Percentiles rank a stretch among this genome's conserved stretches.
Evolutionary conservation across 495 filamentous ascomycete species (phyloP).

Genomic region (Aspergillus campestris): DNA sequence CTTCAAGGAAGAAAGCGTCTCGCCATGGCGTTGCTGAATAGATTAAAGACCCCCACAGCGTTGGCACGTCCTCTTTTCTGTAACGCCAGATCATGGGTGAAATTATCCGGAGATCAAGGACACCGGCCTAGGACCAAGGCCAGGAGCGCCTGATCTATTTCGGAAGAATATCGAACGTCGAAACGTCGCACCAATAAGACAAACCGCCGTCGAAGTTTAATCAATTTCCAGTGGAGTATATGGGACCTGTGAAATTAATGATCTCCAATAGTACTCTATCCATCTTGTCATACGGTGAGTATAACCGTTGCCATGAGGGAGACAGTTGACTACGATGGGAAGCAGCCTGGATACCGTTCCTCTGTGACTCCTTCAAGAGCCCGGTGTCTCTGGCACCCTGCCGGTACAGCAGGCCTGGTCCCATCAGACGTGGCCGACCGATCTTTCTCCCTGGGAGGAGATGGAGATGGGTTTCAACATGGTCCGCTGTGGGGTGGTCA

Average conservation of each 20-base stretch:
- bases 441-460: too few relatives aligned
- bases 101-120: slow-evolving; percentile 6
- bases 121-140: not conserved
- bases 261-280: not conserved
- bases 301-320: not conserved
- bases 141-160: slow-evolving; percentile 5
- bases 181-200: not conserved
- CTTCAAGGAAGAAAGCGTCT: not conserved
- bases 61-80: slow-evolving; percentile 2
- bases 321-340: too few relatives aligned
- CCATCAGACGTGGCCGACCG: too few relatives aligned
- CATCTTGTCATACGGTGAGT: too few relatives aligned
- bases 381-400: not conserved
- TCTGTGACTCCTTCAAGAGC: not conserved
- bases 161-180: not conserved
- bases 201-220: not conserved
- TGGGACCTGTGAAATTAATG: not conserved
- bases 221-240: not conserved
- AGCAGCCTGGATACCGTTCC: not conserved
- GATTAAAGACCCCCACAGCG: slow-evolving; percentile 1
- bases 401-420: too few relatives aligned
- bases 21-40: too few relatives aligned
- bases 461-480: too few relatives aligned
- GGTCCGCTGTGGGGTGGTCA: too few relatives aligned
- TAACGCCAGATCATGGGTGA: not conserved